Base-by-base conservation (phyloP, 2,329 filamentous ascomycete genomes). In the Colletotrichum sublineola region DNA sequence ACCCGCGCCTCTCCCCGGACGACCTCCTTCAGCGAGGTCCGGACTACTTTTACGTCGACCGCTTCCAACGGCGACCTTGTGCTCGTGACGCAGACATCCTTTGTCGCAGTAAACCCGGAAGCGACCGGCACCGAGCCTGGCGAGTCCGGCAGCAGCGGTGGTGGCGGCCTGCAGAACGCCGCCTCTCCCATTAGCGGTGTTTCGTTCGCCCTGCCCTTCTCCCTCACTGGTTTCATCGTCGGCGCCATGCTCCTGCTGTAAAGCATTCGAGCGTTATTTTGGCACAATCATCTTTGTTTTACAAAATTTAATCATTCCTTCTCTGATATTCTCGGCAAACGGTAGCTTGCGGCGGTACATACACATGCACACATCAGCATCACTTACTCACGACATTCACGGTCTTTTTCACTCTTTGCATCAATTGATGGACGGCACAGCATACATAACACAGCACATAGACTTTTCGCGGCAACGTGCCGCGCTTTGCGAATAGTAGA, bases 51-150 rank as follows among this genome's bases (percentile, higher is more conserved):
- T 72, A 88, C 86, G n/a, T 85, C 84, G 8, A 87, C 86, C 8
- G 77, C 83, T 46, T 75, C 80, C 15, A 79, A 86, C 61, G 87
- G 87, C 36, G 82, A 81, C 42, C 79, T 85, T 65, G 82, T 83
- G 3, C 81, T 84, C 15, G 78, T 87, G 61, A 88, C 86, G 14
- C 82, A 82, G n/a, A 88, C 86, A 1, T 86, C 85, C 0, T 86
- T 81, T 76, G 86, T 88, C 3, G 82, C 81, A 31, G 83, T 85
- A 50, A 80, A 83, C 14, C 82, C 84, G 1, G 79, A 81, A 0
- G 75, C 77, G 31, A 74, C 78, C 40, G 67, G 79, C 12, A 78
- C 79, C n/a, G 73, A 74, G 20, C 74, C 74, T 31, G 68, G 75
- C 69, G 75, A 40, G 24, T 60, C 65, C 40, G 46, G 70, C 55